phyloP scores from a whole-genome alignment of 306 rosid species.

The Corylus americana region DNA sequence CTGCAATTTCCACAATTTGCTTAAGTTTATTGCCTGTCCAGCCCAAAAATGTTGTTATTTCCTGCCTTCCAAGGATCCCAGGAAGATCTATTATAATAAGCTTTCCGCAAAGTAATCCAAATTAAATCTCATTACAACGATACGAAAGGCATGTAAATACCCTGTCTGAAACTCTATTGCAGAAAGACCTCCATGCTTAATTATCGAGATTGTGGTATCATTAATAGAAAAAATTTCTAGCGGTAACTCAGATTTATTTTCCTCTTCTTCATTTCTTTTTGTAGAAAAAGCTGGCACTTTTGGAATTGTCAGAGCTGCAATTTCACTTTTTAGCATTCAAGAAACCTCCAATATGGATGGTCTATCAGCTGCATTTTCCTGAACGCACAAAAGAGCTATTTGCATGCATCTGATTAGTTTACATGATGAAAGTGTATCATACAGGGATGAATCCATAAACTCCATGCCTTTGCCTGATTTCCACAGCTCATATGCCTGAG shows the following conservation, averaged over 20 bases:
- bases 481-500: constrained; percentile 60
- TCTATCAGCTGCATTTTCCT: constrained; percentile 54
- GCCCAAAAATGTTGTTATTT: too few species aligned
- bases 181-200: neutral
- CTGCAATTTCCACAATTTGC: too few species aligned
- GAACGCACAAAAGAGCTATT: constrained; percentile 61
- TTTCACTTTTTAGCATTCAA: constrained; percentile 50
- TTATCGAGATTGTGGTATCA: constrained; percentile 49
- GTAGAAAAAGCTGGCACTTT: constrained; percentile 43
- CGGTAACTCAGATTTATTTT: constrained; percentile 5
- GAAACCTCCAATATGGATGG: constrained; percentile 61
- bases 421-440: constrained; percentile 44
- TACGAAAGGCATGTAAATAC: too few species aligned
- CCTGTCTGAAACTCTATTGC: too few species aligned
- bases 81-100: too few species aligned
- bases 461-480: constrained; percentile 47
- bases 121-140: too few species aligned
- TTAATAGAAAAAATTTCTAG: constrained; percentile 33
- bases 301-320: constrained; percentile 35
- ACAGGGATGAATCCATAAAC: constrained; percentile 47
- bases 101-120: too few species aligned
- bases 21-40: too few species aligned
- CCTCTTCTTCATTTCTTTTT: constrained; percentile 11
- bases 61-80: too few species aligned
- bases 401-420: constrained; percentile 64